phyloP scores from a whole-genome alignment of 768 basidiomycete genomes.

The Lactarius evosmus region DNA sequence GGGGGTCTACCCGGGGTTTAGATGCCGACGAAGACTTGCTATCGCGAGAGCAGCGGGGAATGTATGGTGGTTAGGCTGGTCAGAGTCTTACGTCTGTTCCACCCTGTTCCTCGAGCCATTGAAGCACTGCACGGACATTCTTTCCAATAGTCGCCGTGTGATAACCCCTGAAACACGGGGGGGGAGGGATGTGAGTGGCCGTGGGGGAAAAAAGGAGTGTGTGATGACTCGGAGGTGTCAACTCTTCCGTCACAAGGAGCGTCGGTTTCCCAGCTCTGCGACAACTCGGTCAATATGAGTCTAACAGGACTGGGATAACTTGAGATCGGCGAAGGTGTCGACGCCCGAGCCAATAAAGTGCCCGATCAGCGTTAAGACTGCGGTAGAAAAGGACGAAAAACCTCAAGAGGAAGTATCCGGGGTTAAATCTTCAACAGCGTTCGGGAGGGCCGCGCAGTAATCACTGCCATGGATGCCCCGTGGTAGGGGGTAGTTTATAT shows the following conservation, averaged over 20 bases:
- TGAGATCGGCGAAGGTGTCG: conserved; percentile 36
- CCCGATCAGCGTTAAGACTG: not conserved
- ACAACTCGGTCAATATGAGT: conserved; percentile 31
- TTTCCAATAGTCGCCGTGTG: conserved; percentile 31
- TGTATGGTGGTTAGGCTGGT: not conserved
- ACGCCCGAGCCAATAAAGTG: conserved; percentile 34
- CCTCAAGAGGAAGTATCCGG: conserved; percentile 35
- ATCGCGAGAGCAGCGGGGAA: not conserved
- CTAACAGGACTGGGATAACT: conserved; percentile 33
- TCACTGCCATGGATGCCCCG: conserved; percentile 30
- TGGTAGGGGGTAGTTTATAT: conserved; percentile 36
- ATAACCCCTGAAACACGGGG: conserved; percentile 33
- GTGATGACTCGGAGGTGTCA: not conserved
- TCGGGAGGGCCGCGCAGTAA: conserved; percentile 31
- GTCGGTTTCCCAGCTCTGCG: conserved; percentile 28
- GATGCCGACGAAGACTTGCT: not conserved
- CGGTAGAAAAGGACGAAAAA: conserved; percentile 3
- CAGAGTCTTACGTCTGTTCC: not conserved
- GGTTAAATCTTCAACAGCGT: conserved; percentile 28
- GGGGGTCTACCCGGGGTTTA: not conserved
- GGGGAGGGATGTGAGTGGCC: not conserved
- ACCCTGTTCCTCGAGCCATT: conserved; percentile 28
- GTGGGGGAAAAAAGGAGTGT: not conserved
- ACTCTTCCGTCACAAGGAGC: conserved; percentile 38
- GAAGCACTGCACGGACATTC: conserved; percentile 34